Conservation (phyloP, 257 asterid genomes). For the Gentiana straminea region DNA sequence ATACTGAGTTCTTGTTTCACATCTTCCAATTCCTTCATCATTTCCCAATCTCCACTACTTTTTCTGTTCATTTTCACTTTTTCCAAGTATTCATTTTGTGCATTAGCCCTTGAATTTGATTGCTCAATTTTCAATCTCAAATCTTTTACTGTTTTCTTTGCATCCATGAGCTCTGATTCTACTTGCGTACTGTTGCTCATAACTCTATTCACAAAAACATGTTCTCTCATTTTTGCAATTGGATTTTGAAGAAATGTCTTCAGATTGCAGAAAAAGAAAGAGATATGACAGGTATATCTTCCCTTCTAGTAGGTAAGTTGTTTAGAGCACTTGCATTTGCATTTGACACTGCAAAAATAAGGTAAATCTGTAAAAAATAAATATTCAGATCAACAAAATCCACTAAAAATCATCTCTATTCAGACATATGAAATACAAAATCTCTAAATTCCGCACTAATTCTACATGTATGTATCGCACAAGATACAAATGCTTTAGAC, state of each 20-base stretch:
- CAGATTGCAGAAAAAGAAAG: too few relatives aligned
- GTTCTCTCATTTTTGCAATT: slow-evolving; percentile 34
- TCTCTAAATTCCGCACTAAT: too few relatives aligned
- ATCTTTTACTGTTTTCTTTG: slow-evolving; percentile 36
- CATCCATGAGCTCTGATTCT: slow-evolving; percentile 43
- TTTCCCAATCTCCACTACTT: slow-evolving; percentile 19
- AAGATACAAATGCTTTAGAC: too few relatives aligned
- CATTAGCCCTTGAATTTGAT: slow-evolving; percentile 35
- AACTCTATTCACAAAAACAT: slow-evolving; percentile 39
- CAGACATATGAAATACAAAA: too few relatives aligned
- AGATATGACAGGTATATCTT: too few relatives aligned
- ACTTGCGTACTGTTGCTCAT: slow-evolving; percentile 26
- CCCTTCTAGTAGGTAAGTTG: too few relatives aligned
- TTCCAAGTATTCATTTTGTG: slow-evolving; percentile 28
- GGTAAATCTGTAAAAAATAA: too few relatives aligned
- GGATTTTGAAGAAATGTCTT: slow-evolving; percentile 11
- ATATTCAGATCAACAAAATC: too few relatives aligned
- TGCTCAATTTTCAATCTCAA: slow-evolving; percentile 35
- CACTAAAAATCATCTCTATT: too few relatives aligned
- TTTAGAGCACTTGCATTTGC: neutral
- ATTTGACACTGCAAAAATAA: too few relatives aligned
- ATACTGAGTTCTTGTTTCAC: slow-evolving; percentile 50
- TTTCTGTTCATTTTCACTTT: slow-evolving; percentile 28
- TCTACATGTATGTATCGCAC: too few relatives aligned
- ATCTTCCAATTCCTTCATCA: slow-evolving; percentile 42